Evolutionary conservation across 768 basidiomycete genomes (phyloP).

Genomic region (Rhizopogon salebrosus): DNA sequence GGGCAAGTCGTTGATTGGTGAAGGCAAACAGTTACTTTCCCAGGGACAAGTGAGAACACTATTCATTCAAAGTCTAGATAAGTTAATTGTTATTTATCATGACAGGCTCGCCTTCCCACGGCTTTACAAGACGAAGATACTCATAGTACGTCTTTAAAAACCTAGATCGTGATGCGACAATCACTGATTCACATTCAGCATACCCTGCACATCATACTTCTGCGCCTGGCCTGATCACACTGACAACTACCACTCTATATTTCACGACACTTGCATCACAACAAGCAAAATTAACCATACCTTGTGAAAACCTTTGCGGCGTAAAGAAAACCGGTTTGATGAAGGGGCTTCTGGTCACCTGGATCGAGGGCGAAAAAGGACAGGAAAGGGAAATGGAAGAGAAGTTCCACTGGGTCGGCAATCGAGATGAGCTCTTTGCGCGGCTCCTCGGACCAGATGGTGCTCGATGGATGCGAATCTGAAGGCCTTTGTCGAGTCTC

Average conservation of each 20-base stretch:
- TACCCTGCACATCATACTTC: constrained; percentile 56
- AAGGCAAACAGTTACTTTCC: constrained; percentile 36
- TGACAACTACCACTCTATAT: constrained; percentile 42
- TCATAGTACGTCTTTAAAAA: constrained; percentile 27
- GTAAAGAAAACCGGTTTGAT: constrained; percentile 54
- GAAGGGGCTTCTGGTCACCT: constrained; percentile 48
- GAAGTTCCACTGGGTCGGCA: constrained; percentile 54
- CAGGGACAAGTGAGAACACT: constrained; percentile 28
- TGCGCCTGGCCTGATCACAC: constrained; percentile 53
- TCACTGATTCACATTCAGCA: constrained; percentile 29
- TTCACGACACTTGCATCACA: constrained; percentile 52
- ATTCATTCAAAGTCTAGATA: constrained; percentile 9
- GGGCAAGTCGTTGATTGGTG: constrained; percentile 39
- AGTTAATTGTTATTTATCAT: too few species aligned
- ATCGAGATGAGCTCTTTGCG: constrained; percentile 63
- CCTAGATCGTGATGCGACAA: background rate
- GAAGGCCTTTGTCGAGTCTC: constrained; percentile 10
- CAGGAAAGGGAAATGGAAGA: constrained; percentile 39
- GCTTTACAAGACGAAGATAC: constrained; percentile 15
- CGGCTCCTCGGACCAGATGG: constrained; percentile 50
- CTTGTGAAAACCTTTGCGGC: constrained; percentile 41
- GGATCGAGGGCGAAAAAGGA: constrained; percentile 28
- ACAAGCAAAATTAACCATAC: constrained; percentile 40
- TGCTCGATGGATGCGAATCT: constrained; percentile 44
- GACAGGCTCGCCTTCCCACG: too few species aligned